Base-by-base conservation (phyloP, 345 rosid species). In the Cardamine resedifolia region DNA sequence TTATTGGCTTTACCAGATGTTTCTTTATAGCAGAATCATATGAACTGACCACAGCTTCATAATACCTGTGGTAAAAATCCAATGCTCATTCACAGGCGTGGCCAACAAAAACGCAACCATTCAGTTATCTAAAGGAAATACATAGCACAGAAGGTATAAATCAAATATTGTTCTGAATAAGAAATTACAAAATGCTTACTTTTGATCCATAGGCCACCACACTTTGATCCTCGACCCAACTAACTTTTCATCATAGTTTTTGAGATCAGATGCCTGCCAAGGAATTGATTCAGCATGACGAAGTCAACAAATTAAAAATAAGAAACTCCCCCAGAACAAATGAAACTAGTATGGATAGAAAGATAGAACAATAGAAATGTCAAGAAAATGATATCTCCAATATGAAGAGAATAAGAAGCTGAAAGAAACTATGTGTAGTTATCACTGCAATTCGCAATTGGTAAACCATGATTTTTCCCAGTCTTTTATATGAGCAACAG, bases 201-300 rank as follows among this genome's bases (percentile, higher is more conserved):
- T 39, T 3, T 41, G 57, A 83, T 95, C 99, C 19, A 61, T 21
- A 15, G 99, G 97, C 99, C 99, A 95, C 91, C 89, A 95, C 43
- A 95, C 89, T 80, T 81, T 85, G 64, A 95, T 80, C 82, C 77
- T 91, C 12, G 82, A 57, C 47, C 97, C 97, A 78, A 95, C 87
- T 68, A 91, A 69, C 59, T 74, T 80, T 50, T 80, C 84, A 44
- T 76, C 89, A 73, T 68, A 66, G 34, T 53, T 85, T 74, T 66
- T 62, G 53, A 56, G 50, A 73, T 71, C 83, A 82, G 95, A 74
- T 57, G 71, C 84, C 96, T 90, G 84, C 43, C 39, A 83, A 52
- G 66, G 28, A 81, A 70, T 44, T 56, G 52, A 7, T 48, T 34
- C 38, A 72, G 64, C 31, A 51, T 34, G 12, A 34, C 36, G 8